Base-by-base conservation (phyloP, 129 eudicot genomes). In the Escallonia rubra region DNA sequence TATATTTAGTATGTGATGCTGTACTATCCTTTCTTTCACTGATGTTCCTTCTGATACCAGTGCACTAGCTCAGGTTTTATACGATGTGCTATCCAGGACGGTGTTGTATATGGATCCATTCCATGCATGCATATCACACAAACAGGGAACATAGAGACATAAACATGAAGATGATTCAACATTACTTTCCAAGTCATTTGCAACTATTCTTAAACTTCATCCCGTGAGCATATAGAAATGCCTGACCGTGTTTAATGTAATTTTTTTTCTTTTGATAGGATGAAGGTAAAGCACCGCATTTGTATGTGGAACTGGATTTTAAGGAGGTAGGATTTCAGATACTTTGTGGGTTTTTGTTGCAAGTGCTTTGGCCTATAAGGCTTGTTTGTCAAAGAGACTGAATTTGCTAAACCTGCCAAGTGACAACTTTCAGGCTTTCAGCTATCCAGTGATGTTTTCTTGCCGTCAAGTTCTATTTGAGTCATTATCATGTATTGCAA, bases 251-350 rank as follows among this genome's bases (percentile, higher is more conserved):
- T n/a, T 50, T 8, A n/a, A 13, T 54, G 4, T 54, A 12, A 3
- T 12, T 54, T 43, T 44, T 16, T 9, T 66, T 42, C 74, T 68
- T 74, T 64, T 78, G 70, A 64, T 82, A 93, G 99, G 98, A 87
- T 71, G 97, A 89, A 83, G 97, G 99, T 57, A 89, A 79, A 76
- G 95, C 96, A 6, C 99, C 97, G 67, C 76, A 94, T 85, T 49
- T 90, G 45, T 94, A 84, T 43, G 99, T 94, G 64, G 99, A 94
- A 81, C 76, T 94, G 57, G 99, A 94, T 75, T 89, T 93, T 65
- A 84, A 84, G 81, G 99, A 94, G 99, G 99, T 94, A 61, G 41
- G 54, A 16, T 14, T 23, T 59, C 70, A 62, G 38, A 61, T 13
- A 41, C 38, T 14, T 59, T 56, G 23, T 3, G 9, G 10, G 43